Percentiles rank a stretch among this genome's conserved stretches.
These are phyloP conservation scores for Kodamaea alishanica DNA, from an alignment of 1,139 yeast species.

Conservation along the genomic window DNA sequence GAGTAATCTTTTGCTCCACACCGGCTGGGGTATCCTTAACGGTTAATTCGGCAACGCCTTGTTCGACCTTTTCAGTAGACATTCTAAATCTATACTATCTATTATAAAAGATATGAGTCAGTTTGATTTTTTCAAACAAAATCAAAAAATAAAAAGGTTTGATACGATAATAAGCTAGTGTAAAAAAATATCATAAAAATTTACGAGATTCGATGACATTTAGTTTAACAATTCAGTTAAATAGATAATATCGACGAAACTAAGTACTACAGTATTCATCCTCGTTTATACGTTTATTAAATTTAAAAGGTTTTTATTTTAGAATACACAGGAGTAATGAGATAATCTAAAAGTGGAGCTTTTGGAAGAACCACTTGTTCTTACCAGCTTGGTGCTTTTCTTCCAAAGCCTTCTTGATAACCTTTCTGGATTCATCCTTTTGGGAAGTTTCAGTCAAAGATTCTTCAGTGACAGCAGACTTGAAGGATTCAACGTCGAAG, in stretches of 20 bases:
- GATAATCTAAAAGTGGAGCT: slow-evolving; percentile 81
- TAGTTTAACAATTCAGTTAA: too few species aligned
- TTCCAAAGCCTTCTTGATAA: slow-evolving; percentile 98
- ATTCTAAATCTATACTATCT: background rate
- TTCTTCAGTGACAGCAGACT: slow-evolving; percentile 87
- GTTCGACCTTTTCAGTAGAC: slow-evolving; percentile 8
- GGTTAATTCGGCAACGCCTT: slow-evolving; percentile 25
- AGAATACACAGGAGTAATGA: too few species aligned
- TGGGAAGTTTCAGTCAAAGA: slow-evolving; percentile 97
- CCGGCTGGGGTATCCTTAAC: slow-evolving; percentile 14
- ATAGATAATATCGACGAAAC: too few species aligned
- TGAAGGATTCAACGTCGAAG: slow-evolving; percentile 93
- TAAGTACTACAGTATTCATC: background rate
- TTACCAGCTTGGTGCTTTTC: slow-evolving; percentile 99
- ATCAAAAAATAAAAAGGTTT: too few species aligned
- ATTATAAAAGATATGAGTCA: background rate
- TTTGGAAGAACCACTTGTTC: slow-evolving; percentile 99
- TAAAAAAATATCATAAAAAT: too few species aligned
- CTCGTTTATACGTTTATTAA: slow-evolving; percentile 19
- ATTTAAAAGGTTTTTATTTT: slow-evolving; percentile 16
- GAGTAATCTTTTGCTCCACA: slow-evolving; percentile 77
- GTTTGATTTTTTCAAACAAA: background rate
- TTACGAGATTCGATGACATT: too few species aligned
- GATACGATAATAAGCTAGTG: too few species aligned
- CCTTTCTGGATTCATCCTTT: slow-evolving; percentile 99